Conservation (phyloP, 2,329 filamentous ascomycete species). For the Aaosphaeria arxii region DNA sequence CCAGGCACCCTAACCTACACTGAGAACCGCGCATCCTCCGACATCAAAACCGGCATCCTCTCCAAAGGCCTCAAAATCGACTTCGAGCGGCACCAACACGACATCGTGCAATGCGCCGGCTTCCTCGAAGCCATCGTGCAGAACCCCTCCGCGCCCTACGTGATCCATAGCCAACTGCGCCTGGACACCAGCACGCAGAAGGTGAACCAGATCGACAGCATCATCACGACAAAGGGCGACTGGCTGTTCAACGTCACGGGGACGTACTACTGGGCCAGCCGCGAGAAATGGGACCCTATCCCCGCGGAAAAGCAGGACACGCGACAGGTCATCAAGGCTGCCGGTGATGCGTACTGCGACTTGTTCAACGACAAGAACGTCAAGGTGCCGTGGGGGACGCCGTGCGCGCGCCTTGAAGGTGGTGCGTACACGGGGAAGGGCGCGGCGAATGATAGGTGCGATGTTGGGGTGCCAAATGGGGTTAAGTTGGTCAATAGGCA, state of each 20-base stretch:
- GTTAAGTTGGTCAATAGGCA: slow-evolving; percentile 23
- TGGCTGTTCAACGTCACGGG: slow-evolving; percentile 24
- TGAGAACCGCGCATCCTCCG: slow-evolving; percentile 21
- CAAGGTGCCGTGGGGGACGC: slow-evolving; percentile 18
- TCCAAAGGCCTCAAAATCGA: slow-evolving; percentile 21
- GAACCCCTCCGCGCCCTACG: slow-evolving; percentile 20
- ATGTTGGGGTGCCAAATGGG: slow-evolving; percentile 26
- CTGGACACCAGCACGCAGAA: slow-evolving; percentile 19
- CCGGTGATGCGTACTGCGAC: slow-evolving; percentile 12
- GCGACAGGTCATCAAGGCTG: slow-evolving; percentile 10
- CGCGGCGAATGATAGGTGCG: slow-evolving; percentile 17
- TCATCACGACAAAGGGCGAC: slow-evolving; percentile 23
- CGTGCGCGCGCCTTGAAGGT: slow-evolving; percentile 23
- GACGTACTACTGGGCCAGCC: slow-evolving; percentile 7
- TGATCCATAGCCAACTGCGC: slow-evolving; percentile 24
- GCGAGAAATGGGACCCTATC: slow-evolving; percentile 10
- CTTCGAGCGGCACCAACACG: slow-evolving; percentile 23
- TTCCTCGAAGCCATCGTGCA: slow-evolving; percentile 28
- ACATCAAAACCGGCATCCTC: slow-evolving; percentile 17
- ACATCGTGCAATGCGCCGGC: slow-evolving; percentile 22
- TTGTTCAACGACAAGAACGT: slow-evolving; percentile 10
- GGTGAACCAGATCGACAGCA: slow-evolving; percentile 17
- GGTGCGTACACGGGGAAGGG: slow-evolving; percentile 25
- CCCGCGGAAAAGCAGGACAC: slow-evolving; percentile 8
- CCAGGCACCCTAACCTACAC: slow-evolving; percentile 14